These are phyloP conservation scores for Mycosarcoma maydis DNA, from an alignment of 1,284 basidiomycete species.

Conservation along the genomic window DNA sequence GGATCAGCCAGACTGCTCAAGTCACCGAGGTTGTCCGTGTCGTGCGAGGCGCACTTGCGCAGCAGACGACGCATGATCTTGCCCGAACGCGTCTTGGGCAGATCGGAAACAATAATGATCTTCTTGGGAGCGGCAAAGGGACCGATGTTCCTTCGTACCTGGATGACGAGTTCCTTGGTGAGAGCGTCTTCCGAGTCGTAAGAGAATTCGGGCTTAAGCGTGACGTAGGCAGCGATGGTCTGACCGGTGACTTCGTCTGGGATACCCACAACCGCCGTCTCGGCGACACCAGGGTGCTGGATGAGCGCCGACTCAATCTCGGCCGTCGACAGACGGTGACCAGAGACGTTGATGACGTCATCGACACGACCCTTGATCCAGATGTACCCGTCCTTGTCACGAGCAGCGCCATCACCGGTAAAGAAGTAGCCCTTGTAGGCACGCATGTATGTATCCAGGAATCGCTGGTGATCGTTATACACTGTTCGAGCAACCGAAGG, in stretches of 20 bases:
- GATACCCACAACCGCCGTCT: conserved; percentile 76
- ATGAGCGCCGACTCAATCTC: conserved; percentile 97
- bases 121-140: conserved; percentile 87
- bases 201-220: conserved; percentile 78
- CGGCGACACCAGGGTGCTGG: conserved; percentile 90
- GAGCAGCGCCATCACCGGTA: conserved; percentile 93
- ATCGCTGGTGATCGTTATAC: conserved; percentile 88
- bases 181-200: conserved; percentile 78
- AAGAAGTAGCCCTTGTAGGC: conserved; percentile 79
- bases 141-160: conserved; percentile 75
- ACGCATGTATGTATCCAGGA: conserved; percentile 93
- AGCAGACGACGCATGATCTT: conserved; percentile 95
- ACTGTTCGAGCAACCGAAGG: conserved; percentile 96
- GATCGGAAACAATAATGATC: conserved; percentile 83
- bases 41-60: conserved; percentile 92
- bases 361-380: conserved; percentile 94
- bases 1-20: conserved; percentile 85
- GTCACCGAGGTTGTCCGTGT: conserved; percentile 88
- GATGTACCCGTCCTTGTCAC: conserved; percentile 92
- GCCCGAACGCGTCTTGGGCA: conserved; percentile 96
- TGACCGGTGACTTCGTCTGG: conserved; percentile 66
- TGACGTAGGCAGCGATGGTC: conserved; percentile 69
- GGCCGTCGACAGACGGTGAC: conserved; percentile 94
- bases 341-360: conserved; percentile 78
- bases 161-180: conserved; percentile 86